Evolutionary conservation across 345 rosid genomes (phyloP), one percentile per base, ranked within the genome.

Genomic region (Citrus sp.): DNA sequence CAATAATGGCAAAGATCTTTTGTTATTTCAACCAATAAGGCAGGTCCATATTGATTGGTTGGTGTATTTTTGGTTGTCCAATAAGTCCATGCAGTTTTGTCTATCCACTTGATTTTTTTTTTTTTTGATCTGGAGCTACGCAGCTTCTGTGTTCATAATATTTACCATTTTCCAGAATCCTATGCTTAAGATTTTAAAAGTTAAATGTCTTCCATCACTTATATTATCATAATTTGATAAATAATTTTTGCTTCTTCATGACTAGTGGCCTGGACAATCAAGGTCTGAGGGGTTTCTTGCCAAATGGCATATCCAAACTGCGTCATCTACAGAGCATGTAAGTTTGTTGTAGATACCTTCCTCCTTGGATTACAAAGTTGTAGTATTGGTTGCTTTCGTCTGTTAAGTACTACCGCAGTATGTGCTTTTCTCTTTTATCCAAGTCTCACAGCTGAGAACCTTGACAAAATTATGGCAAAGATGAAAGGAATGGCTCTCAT

Each of bases 251-350:
- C 28, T 81, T 80, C 61, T 80, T 71, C 62, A 32, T 78, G 80
- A 42, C 79, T 89, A 97, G 99, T 79, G 93, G 81, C 80, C 98
- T 97, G 82, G 91, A 84, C 86, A 97, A 86, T 82, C 98, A 97
- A 84, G 98, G 93, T 71, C 84, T 94, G 80, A 89, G 89, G 85
- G 98, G 99, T 77, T 90, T 78, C 86, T 80, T 97, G 85, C 96
- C 96, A 28, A 83, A 77, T 49, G 97, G 87, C 83, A 87, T 97
- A 78, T 92, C 94, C 73, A 86, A 82, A 74, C 87, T 97, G 61
- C 86, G 56, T 66, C 92, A 91, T 86, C 93, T 97, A 62, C 98
- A 87, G 80, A 93, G 87, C 93, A 85, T 97, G 99, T 93, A 89
- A 93, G 96, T 67, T 80, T 61, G 59, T 74, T 75, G 35, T 40